Conservation (phyloP, 371 early-diverging fungal genomes). For the Syncephalastrum racemosum region DNA sequence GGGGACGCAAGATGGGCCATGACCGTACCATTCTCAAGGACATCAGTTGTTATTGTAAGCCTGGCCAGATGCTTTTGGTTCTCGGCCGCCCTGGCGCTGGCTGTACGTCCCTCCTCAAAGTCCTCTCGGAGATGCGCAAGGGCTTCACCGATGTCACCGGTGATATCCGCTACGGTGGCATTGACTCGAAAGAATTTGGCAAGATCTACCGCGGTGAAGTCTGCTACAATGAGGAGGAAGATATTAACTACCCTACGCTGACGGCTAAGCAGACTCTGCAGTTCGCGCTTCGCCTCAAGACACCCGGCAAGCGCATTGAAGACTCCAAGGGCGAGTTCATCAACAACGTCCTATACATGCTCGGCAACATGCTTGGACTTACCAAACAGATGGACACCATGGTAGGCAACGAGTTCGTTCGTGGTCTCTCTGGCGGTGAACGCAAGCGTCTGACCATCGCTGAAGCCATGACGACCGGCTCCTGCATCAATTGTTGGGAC, state of each 20-base stretch:
- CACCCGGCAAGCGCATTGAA: constrained; percentile 34
- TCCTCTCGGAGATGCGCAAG: constrained; percentile 42
- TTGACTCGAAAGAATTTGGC: constrained; percentile 38
- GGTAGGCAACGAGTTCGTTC: constrained; percentile 80
- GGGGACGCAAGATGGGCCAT: constrained; percentile 18
- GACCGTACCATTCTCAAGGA: constrained; percentile 48
- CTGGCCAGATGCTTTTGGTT: constrained; percentile 56
- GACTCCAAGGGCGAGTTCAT: constrained; percentile 20
- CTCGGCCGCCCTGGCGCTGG: constrained; percentile 56
- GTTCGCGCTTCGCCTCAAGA: constrained; percentile 50
- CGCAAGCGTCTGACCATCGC: constrained; percentile 85
- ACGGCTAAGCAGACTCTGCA: constrained; percentile 50
- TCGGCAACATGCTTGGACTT: constrained; percentile 64
- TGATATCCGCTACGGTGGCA: constrained; percentile 42
- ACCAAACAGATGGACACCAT: constrained; percentile 72
- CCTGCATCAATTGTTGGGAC: constrained; percentile 80
- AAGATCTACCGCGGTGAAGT: constrained; percentile 41
- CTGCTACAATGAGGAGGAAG: constrained; percentile 52
- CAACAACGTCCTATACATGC: constrained; percentile 36
- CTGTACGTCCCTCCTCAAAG: constrained; percentile 51
- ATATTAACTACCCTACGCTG: constrained; percentile 41
- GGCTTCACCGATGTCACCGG: constrained; percentile 43
- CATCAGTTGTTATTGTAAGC: constrained; percentile 49
- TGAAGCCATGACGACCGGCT: constrained; percentile 77
- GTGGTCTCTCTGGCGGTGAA: constrained; percentile 86